Base-by-base conservation (phyloP, 2,329 filamentous ascomycete genomes). In the Diatrype stigma region DNA sequence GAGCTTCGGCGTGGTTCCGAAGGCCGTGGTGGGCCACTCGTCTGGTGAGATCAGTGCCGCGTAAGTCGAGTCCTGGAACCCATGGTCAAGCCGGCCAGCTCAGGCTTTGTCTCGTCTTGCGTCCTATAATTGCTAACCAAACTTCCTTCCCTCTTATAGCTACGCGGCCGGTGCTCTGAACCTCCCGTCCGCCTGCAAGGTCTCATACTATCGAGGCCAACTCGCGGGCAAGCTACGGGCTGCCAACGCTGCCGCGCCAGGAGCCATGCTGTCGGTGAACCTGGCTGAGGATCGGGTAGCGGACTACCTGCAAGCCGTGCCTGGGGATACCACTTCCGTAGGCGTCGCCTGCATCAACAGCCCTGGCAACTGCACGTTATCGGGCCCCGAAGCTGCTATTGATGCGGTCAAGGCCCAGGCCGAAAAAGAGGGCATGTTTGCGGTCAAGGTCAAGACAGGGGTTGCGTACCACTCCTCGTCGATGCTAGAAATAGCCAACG, bases 21-120 rank as follows among this genome's bases (percentile, higher is more conserved):
- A 49, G 0, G 63, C 61, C 0, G 66, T 70, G 0, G 50, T 68
- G 1, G 67, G 69, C 1, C 68, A 71, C 46, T 72, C 69, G 0
- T 66, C 62, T 0, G 69, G 69, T 6, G 70, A 73, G 37, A 70
- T 71, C 34, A 69, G 69, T 0, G 69, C 69, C 2, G 70, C 67
- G 17, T 72, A 66, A 46, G 56, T 49, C 22, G 23, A 45, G 48
- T 10, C 34, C 46, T 46, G 45, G n/a, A 34, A 54, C 38, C 42
- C 51, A 49, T 22, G 49, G 21, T 35, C 49, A 6, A 16, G 4
- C 10, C 8, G 10, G 12, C 14, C 10, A 42, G 38, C 12, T n/a
- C n/a, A 19, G 7, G 19, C 10, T 42, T 8, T 10, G 7, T 22
- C 10, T n/a, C 14, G 10, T 42, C n/a, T 11, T 42, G 6, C 8